A percentile compares a stretch with the other conserved stretches of the same genome.
Conservation (phyloP, 2,329 filamentous ascomycete genomes). For the Bipolaris sorokiniana region DNA sequence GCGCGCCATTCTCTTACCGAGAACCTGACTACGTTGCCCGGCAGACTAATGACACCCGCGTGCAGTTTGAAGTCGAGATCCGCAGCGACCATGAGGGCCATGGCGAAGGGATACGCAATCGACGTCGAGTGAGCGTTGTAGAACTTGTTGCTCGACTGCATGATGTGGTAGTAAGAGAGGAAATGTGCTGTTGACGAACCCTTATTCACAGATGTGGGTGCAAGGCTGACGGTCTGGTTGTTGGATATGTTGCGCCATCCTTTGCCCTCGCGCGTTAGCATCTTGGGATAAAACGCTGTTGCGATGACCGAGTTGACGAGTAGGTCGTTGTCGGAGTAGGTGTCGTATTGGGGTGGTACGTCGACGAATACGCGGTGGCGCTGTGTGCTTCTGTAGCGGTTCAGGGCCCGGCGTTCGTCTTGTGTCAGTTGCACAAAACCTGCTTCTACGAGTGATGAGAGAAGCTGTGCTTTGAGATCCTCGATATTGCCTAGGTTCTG, state of each 20-base stretch:
- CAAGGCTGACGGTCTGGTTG: constrained; percentile 86
- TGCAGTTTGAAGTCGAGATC: constrained; percentile 88
- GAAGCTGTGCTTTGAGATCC: constrained; percentile 89
- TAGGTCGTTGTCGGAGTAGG: constrained; percentile 79
- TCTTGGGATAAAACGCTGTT: constrained; percentile 94
- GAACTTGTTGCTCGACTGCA: constrained; percentile 83
- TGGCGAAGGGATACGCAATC: constrained; percentile 77
- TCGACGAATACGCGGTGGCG: constrained; percentile 79
- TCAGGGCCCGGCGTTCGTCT: constrained; percentile 73
- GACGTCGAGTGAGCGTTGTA: constrained; percentile 80
- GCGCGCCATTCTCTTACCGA: constrained; percentile 87
- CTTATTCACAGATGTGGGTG: constrained; percentile 89
- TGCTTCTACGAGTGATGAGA: constrained; percentile 83
- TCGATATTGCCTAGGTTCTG: constrained; percentile 92
- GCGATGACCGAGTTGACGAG: constrained; percentile 83
- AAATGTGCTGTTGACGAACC: constrained; percentile 67
- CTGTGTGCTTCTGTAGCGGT: constrained; percentile 69
- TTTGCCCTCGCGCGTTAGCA: constrained; percentile 82
- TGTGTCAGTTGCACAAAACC: constrained; percentile 78
- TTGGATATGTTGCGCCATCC: constrained; percentile 91
- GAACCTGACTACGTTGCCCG: constrained; percentile 86
- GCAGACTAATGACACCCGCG: constrained; percentile 83
- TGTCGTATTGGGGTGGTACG: constrained; percentile 76
- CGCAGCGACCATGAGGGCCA: constrained; percentile 75
- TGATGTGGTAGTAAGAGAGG: constrained; percentile 95